Evolutionary conservation across 208 protist species (phyloP).

Genomic region (Novymonas esmeraldas): DNA sequence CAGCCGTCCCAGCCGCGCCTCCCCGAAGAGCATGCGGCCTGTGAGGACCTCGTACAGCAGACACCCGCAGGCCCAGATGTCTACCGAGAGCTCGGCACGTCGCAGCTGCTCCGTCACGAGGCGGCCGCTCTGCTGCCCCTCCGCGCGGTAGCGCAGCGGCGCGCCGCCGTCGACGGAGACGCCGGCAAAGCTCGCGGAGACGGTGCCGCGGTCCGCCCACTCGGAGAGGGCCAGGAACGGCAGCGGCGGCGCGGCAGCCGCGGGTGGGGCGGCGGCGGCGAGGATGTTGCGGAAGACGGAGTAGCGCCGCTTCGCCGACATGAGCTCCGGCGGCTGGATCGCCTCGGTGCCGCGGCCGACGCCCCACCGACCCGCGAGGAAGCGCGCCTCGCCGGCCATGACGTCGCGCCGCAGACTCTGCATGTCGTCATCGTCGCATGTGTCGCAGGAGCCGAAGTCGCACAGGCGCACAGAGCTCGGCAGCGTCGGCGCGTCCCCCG

Average conservation of each 20-base stretch:
- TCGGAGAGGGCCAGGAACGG: slow-evolving; percentile 7
- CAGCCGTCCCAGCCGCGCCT: slow-evolving; percentile 59
- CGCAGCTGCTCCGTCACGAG: slow-evolving; percentile 34
- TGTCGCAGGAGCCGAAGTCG: slow-evolving; percentile 85
- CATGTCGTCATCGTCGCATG: slow-evolving; percentile 61
- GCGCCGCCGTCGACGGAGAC: slow-evolving; percentile 2
- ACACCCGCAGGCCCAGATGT: slow-evolving; percentile 87
- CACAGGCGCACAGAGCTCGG: slow-evolving; percentile 57
- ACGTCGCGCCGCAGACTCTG: slow-evolving; percentile 45
- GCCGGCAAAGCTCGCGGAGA: not conserved
- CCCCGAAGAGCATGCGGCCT: slow-evolving; percentile 81
- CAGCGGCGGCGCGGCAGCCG: not conserved
- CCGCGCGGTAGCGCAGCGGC: slow-evolving; percentile 6
- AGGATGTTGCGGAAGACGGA: slow-evolving; percentile 42
- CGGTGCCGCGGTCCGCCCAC: slow-evolving; percentile 4
- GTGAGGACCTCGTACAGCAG: slow-evolving; percentile 86
- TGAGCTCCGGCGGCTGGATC: slow-evolving; percentile 80
- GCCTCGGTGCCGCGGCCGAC: slow-evolving; percentile 73
- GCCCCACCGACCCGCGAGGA: slow-evolving; percentile 60
- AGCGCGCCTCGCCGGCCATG: slow-evolving; percentile 48
- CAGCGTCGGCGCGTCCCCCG: slow-evolving; percentile 19
- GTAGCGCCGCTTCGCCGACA: slow-evolving; percentile 60
- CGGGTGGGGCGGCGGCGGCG: not conserved
- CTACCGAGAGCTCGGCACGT: slow-evolving; percentile 64
- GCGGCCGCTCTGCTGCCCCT: slow-evolving; percentile 22